Conservation (phyloP, 2,329 filamentous ascomycete species). For the Tolypocladium sp. region DNA sequence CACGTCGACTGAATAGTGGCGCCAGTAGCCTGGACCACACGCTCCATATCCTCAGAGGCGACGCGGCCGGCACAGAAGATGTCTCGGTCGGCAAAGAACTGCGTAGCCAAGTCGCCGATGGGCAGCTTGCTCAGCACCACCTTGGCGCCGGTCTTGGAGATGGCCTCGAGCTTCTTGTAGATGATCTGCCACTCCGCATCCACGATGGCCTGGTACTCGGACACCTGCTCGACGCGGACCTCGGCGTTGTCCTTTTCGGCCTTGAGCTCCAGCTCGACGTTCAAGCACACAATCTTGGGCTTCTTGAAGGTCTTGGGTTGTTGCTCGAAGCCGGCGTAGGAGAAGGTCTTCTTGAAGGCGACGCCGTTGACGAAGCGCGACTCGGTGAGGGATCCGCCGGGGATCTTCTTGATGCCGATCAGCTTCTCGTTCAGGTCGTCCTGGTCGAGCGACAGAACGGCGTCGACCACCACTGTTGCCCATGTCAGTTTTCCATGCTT, state of each 20-base stretch:
- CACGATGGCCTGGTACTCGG: slow-evolving; percentile 98
- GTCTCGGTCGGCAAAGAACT: slow-evolving; percentile 96
- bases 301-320: slow-evolving; percentile 92
- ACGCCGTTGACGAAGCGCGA: slow-evolving; percentile 96
- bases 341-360: slow-evolving; percentile 99
- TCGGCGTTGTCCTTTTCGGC: slow-evolving; percentile 99
- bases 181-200: slow-evolving; percentile 99
- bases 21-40: slow-evolving; percentile 89
- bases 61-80: slow-evolving; percentile 97
- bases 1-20: slow-evolving; percentile 91
- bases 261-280: slow-evolving; percentile 97
- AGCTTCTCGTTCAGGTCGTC: slow-evolving; percentile 96
- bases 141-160: slow-evolving; percentile 91
- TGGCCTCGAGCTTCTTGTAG: slow-evolving; percentile 95
- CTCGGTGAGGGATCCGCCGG: slow-evolving; percentile 89
- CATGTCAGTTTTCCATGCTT: neutral
- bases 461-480: slow-evolving; percentile 83
- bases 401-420: slow-evolving; percentile 97
- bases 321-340: slow-evolving; percentile 98
- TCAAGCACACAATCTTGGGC: slow-evolving; percentile 94
- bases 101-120: slow-evolving; percentile 93
- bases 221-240: slow-evolving; percentile 94
- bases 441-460: slow-evolving; percentile 90
- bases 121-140: slow-evolving; percentile 95
- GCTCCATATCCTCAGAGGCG: slow-evolving; percentile 84